Evolutionary conservation across 768 basidiomycete genomes (phyloP).

Genomic region (Dendrothele bispora): DNA sequence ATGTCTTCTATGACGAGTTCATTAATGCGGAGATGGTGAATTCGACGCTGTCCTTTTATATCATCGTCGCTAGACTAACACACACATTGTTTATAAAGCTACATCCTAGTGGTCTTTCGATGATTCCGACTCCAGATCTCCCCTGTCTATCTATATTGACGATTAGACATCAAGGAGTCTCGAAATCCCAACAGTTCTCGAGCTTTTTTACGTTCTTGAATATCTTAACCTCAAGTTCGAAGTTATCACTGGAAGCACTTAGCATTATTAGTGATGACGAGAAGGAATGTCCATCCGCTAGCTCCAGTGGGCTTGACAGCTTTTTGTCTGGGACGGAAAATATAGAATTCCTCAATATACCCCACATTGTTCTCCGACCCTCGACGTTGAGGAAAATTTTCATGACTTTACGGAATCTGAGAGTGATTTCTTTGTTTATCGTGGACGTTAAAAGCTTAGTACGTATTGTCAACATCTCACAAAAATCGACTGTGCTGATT

Average conservation of each 20-base stretch:
- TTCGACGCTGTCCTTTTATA: neutral
- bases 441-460: constrained; percentile 6
- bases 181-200: constrained; percentile 1
- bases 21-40: constrained; percentile 1
- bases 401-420: neutral
- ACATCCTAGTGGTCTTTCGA: neutral
- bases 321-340: neutral
- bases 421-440: constrained; percentile 4
- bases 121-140: too few relatives aligned
- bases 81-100: neutral
- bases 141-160: too few relatives aligned
- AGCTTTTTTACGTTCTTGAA: constrained; percentile 4
- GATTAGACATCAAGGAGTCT: constrained; percentile 4
- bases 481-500: too few relatives aligned
- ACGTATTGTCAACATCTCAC: too few relatives aligned
- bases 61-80: neutral
- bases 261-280: constrained; percentile 2
- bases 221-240: neutral
- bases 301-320: neutral
- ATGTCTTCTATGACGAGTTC: constrained; percentile 8
- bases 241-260: neutral
- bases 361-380: constrained; percentile 1
- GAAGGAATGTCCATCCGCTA: constrained; percentile 4
- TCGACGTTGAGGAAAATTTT: constrained; percentile 6
- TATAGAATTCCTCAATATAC: constrained; percentile 8